These are phyloP conservation scores for Violaceomyces palustris DNA, from an alignment of 1,284 basidiomycete species.

Conservation along the genomic window DNA sequence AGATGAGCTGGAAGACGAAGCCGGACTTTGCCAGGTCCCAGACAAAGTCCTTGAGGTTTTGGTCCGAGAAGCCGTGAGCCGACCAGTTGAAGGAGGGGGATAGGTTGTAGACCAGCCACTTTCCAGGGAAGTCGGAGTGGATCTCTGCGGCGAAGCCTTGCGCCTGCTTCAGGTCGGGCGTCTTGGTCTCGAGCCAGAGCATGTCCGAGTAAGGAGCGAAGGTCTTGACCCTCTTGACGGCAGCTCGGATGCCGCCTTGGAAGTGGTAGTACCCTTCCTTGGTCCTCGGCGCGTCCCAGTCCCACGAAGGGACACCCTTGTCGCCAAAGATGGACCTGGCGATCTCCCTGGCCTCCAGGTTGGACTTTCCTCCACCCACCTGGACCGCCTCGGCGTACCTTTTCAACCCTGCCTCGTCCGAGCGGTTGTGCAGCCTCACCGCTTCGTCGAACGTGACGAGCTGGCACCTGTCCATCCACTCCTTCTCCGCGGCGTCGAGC, in stretches of 20 bases:
- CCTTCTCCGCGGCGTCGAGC: constrained; percentile 46
- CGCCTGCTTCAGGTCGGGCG: constrained; percentile 74
- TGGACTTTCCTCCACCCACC: constrained; percentile 65
- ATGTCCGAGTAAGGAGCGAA: constrained; percentile 60
- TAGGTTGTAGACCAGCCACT: constrained; percentile 87
- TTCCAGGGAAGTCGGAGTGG: constrained; percentile 67
- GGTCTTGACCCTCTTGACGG: constrained; percentile 72
- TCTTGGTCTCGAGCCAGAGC: constrained; percentile 72
- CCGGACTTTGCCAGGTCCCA: constrained; percentile 49
- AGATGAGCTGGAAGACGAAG: constrained; percentile 52
- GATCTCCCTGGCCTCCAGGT: constrained; percentile 66
- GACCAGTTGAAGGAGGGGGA: constrained; percentile 92
- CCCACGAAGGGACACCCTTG: constrained; percentile 65
- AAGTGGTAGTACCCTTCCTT: constrained; percentile 88
- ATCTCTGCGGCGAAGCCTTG: constrained; percentile 72
- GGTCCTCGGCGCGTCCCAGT: constrained; percentile 87
- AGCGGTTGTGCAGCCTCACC: constrained; percentile 56
- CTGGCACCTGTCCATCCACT: constrained; percentile 49
- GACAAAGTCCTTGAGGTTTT: constrained; percentile 50
- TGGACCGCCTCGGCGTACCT: constrained; percentile 61
- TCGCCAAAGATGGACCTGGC: constrained; percentile 70
- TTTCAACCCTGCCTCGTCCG: constrained; percentile 56
- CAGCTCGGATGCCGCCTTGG: constrained; percentile 74
- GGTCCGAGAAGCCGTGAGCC: constrained; percentile 71
- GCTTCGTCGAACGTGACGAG: constrained; percentile 72